These are phyloP conservation scores for Endothia cerciana DNA, from an alignment of 2,329 filamentous ascomycete genomes.

Conservation along the genomic window DNA sequence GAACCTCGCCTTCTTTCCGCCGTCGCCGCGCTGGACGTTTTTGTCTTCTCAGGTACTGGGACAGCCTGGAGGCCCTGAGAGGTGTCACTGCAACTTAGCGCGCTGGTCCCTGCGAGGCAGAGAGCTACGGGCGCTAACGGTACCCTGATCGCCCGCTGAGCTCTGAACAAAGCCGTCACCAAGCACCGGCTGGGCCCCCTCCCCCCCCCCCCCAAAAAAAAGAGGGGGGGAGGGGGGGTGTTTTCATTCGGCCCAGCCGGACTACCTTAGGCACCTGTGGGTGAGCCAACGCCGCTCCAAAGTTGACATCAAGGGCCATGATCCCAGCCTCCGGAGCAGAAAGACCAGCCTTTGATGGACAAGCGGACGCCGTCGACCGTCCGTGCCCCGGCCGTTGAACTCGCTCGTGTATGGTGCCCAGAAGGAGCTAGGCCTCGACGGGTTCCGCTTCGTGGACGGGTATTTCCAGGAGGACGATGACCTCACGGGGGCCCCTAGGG, in stretches of 20 bases:
- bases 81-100: not conserved
- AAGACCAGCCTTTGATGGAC: not conserved
- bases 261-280: not conserved
- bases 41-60: no score
- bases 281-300: not conserved
- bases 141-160: conserved; percentile 1
- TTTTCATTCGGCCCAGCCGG: not conserved
- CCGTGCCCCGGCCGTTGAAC: conserved; percentile 9
- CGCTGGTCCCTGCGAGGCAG: not conserved
- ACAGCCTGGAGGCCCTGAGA: no score
- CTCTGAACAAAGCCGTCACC: not conserved
- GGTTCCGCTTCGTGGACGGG: conserved; percentile 13
- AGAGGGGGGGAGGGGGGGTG: no score
- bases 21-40: no score
- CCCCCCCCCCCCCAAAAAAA: no score
- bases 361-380: not conserved
- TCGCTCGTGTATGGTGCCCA: not conserved
- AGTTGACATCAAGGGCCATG: not conserved
- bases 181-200: not conserved
- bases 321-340: not conserved
- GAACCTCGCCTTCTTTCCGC: not conserved
- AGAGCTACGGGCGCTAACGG: not conserved
- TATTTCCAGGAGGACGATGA: conserved; percentile 12
- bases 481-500: not conserved
- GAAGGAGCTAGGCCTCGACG: conserved; percentile 11